A percentile compares a stretch with the other conserved stretches of the same genome.
Evolutionary conservation across 495 filamentous ascomycete species (phyloP).

Genomic region (Neurospora sp.): DNA sequence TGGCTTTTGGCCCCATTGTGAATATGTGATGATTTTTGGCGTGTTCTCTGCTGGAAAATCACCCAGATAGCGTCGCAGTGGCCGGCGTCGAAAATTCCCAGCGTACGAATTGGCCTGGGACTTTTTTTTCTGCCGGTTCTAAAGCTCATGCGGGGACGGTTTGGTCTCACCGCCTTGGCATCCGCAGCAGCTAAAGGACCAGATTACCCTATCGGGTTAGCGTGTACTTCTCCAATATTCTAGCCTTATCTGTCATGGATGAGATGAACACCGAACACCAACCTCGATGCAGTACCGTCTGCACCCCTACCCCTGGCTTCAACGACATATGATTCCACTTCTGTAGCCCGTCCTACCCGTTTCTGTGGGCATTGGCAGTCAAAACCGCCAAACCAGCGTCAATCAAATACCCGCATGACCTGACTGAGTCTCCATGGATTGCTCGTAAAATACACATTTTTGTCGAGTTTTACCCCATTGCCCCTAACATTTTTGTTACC

Average conservation of each 20-base stretch:
- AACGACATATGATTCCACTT: neutral
- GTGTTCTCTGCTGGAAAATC: constrained; percentile 9
- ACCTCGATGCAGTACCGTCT: neutral
- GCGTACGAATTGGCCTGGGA: constrained; percentile 5
- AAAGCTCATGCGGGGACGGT: constrained; percentile 11
- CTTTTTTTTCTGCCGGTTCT: constrained; percentile 25
- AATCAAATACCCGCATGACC: neutral
- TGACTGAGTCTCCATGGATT: neutral
- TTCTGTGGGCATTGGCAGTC: neutral
- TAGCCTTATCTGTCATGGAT: neutral
- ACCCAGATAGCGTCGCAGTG: neutral
- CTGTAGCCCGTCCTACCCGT: neutral
- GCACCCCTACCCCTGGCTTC: neutral
- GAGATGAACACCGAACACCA: neutral
- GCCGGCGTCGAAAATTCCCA: constrained; percentile 10
- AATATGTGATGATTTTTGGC: constrained; percentile 7
- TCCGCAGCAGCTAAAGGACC: neutral
- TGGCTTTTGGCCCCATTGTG: constrained; percentile 30
- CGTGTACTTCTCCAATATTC: neutral
- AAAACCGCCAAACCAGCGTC: neutral
- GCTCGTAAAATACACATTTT: neutral
- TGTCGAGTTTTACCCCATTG: neutral
- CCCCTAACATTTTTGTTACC: neutral
- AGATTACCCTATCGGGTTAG: neutral
- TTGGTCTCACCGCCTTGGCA: constrained; percentile 13